Conservation (phyloP, 306 rosid species). For the Mimosa pudica region DNA sequence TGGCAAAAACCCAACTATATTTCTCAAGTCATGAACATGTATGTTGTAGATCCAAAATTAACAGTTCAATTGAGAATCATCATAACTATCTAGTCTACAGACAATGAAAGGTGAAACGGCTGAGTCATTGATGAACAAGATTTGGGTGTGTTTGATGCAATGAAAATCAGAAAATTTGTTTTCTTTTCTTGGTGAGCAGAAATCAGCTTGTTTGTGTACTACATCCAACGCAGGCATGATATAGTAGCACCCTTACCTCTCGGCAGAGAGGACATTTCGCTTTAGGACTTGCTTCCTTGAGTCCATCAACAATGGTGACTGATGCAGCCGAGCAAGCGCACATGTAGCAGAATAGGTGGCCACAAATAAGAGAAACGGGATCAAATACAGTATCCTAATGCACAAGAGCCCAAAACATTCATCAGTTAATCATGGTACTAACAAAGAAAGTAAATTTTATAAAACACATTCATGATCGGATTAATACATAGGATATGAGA, state of each 20-base stretch:
- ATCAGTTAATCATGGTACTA: slow-evolving; percentile 4
- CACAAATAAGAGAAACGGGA: slow-evolving; percentile 88
- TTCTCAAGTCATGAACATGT: not conserved
- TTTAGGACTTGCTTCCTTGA: slow-evolving; percentile 58
- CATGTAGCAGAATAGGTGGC: slow-evolving; percentile 89
- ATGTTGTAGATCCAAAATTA: not conserved
- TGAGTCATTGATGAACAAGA: slow-evolving; percentile 1
- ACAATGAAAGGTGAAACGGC: not conserved
- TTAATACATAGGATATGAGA: not conserved
- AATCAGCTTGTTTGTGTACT: not conserved
- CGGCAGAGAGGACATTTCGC: slow-evolving; percentile 91
- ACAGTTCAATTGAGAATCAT: not conserved
- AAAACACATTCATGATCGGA: not conserved
- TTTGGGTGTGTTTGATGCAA: not conserved
- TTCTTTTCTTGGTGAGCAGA: no score
- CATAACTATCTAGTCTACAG: not conserved
- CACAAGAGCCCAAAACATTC: not conserved
- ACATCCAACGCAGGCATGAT: not conserved
- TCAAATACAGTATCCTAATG: slow-evolving; percentile 92
- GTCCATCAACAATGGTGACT: slow-evolving; percentile 72
- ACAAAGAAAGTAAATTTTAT: not conserved
- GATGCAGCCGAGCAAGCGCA: slow-evolving; percentile 95
- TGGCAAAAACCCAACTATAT: not conserved
- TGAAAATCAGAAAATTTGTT: not conserved
- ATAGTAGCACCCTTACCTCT: slow-evolving; percentile 49